phyloP scores from a whole-genome alignment of 106 monocot genomes.

The Acanthochlamys bracteata region DNA sequence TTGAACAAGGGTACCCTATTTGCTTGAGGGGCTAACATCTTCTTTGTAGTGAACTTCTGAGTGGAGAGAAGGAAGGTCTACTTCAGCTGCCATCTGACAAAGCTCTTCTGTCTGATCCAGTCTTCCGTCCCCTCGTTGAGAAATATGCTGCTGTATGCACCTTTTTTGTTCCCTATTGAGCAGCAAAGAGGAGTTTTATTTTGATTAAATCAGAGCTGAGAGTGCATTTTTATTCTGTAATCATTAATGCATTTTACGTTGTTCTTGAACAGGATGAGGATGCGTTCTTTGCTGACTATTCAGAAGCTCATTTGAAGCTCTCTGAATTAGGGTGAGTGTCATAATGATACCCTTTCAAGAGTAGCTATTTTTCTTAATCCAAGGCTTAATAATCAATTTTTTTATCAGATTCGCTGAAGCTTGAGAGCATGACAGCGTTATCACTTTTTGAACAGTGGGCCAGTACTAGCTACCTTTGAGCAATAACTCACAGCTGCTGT shows the following conservation, averaged over 20 bases:
- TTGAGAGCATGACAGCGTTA: conserved; percentile 3
- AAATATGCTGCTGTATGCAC: conserved; percentile 71
- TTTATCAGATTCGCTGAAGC: conserved; percentile 32
- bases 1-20: background rate
- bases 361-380: too few species aligned
- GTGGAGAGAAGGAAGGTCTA: conserved; percentile 81
- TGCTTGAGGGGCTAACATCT: background rate
- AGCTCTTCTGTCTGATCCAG: conserved; percentile 68
- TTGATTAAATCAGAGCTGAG: too few species aligned
- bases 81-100: conserved; percentile 83
- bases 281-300: conserved; percentile 93
- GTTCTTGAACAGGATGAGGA: conserved; percentile 59
- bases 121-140: conserved; percentile 75
- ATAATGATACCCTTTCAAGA: too few species aligned
- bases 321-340: conserved; percentile 68
- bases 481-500: background rate
- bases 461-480: background rate
- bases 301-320: conserved; percentile 85
- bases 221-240: background rate
- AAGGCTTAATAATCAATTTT: too few species aligned
- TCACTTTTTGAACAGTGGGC: background rate
- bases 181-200: background rate
- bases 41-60: conserved; percentile 63
- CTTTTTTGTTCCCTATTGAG: background rate
- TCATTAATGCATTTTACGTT: too few species aligned